Base-by-base conservation (phyloP, 345 rosid species). In the Triadica sebifera region DNA sequence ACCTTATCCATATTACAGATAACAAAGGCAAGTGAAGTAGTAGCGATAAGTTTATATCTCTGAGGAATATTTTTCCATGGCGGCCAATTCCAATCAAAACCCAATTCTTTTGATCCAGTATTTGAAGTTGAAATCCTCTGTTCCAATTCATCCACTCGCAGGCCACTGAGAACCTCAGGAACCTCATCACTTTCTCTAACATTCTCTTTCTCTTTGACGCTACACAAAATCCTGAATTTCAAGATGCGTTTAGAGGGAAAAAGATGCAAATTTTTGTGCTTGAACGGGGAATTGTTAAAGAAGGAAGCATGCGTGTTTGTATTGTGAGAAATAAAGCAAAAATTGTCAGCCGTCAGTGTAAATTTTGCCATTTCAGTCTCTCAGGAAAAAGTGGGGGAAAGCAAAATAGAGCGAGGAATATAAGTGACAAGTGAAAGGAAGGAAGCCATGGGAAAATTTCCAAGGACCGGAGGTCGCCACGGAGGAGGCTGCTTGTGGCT, bases 1-100 rank as follows among this genome's bases (percentile, higher is more conserved):
- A 93, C 98, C 95, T 94, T 94, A 78, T 90, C 97, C 97, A 94
- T 94, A 79, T 90, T 92, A 79, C 98, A 89, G 73, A 94, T 88
- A 82, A 94, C 93, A 67, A 94, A 94, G 64, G 98, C 97, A 50
- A 92, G 91, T 4, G 98, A 89, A 74, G 97, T 92, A 34, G 97
- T 87, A 62, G 92, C 93, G 37, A 90, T 88, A 49, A 92, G 91
- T 83, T 87, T 89, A 73, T 92, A 94, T 85, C 97, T 84, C 71
- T 78, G 79, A 58, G 97, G 96, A 73, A 92, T 29, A 74, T 86
- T 82, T 80, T 85, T 88, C 97, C 97, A 93, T 15, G 87, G 96
- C 61, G 93, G 94, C 94, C 97, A 88, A 67, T 80, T 85, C 87
- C 84, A 83, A 75, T 79, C 82, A 52, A 78, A 80, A 70, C 84